These are phyloP conservation scores for Neurospora africana DNA, from an alignment of 495 filamentous ascomycete species.

Conservation along the genomic window DNA sequence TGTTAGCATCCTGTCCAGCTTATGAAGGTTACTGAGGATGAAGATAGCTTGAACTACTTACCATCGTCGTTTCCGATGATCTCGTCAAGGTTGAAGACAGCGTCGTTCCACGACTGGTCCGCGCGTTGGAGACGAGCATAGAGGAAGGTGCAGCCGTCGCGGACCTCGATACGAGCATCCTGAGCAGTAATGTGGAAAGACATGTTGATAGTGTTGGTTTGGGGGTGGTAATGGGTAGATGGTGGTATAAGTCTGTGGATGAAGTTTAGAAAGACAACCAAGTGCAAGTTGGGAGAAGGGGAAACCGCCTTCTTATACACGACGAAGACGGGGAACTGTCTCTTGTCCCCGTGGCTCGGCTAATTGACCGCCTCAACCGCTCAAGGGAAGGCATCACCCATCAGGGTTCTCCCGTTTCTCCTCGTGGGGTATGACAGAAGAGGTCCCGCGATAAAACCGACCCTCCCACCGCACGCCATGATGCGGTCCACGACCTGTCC, in stretches of 20 bases:
- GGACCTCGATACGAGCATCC: constrained; percentile 23
- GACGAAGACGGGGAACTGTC: neutral
- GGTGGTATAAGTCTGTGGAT: neutral
- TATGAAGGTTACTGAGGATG: neutral
- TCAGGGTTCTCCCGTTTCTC: neutral
- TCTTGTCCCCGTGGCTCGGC: neutral
- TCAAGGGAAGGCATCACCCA: neutral
- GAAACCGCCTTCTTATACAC: neutral
- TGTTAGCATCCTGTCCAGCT: neutral
- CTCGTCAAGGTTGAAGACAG: constrained; percentile 30
- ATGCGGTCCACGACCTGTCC: neutral
- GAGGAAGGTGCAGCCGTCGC: constrained; percentile 29
- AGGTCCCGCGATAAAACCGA: neutral
- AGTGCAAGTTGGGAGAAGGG: neutral
- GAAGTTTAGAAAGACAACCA: neutral
- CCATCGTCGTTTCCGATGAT: constrained; percentile 38
- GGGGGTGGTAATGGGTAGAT: neutral
- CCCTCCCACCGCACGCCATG: neutral
- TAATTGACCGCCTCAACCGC: neutral
- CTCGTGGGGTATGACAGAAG: neutral
- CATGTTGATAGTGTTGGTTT: constrained; percentile 6
- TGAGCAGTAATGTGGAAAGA: constrained; percentile 34
- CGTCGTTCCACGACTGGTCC: constrained; percentile 22
- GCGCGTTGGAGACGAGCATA: constrained; percentile 20
- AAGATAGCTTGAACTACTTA: constrained; percentile 5